Conservation (phyloP, 805 yeast genomes). For the Barnettozyma sucrosica region DNA sequence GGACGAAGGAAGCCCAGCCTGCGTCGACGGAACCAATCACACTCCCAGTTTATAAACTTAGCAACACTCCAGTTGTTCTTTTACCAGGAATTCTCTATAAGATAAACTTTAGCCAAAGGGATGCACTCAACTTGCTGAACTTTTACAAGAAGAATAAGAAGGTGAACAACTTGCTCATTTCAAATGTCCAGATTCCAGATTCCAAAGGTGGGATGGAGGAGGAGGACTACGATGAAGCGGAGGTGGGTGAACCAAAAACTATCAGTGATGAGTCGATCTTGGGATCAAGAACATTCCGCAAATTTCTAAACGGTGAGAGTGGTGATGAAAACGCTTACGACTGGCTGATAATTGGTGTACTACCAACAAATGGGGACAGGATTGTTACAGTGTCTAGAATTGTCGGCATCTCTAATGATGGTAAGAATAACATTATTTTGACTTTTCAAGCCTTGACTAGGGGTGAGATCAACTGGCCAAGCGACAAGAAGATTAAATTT, state of each 20-base stretch:
- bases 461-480: constrained; percentile 26
- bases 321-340: constrained; percentile 22
- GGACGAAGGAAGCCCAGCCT: background rate
- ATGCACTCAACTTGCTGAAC: constrained; percentile 42
- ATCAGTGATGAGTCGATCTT: constrained; percentile 13
- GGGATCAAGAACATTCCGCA: constrained; percentile 18
- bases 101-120: constrained; percentile 42
- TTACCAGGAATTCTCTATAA: constrained; percentile 60
- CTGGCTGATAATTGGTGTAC: constrained; percentile 23
- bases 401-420: constrained; percentile 40
- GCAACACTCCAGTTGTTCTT: constrained; percentile 33
- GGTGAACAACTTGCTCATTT: constrained; percentile 20
- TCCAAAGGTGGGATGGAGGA: background rate
- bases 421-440: constrained; percentile 33
- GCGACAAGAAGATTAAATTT: constrained; percentile 4
- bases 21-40: constrained; percentile 2
- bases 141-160: constrained; percentile 28
- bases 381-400: constrained; percentile 35
- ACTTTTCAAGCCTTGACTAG: constrained; percentile 47
- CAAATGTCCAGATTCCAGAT: constrained; percentile 9
- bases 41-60: constrained; percentile 21
- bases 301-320: constrained; percentile 18
- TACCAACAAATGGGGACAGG: constrained; percentile 27
- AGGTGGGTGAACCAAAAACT: background rate
- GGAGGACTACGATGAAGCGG: background rate